Evolutionary conservation across 768 basidiomycete genomes (phyloP).

Genomic region (Agrocybe chaxingu): DNA sequence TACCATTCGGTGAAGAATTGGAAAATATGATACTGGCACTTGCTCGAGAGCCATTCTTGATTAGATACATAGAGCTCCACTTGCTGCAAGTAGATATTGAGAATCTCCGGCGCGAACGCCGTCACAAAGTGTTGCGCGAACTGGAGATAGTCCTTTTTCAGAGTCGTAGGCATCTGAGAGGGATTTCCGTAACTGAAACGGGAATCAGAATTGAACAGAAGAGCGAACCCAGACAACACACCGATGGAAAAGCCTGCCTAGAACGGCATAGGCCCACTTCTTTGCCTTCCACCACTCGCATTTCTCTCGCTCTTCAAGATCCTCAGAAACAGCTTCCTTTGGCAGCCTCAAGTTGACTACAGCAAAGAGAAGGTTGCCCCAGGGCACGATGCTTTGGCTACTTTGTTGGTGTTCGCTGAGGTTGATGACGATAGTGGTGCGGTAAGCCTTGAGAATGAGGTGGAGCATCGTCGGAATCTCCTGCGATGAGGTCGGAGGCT

Average conservation of each 20-base stretch:
- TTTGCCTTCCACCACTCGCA: conserved; percentile 91
- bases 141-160: conserved; percentile 63
- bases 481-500: conserved; percentile 57
- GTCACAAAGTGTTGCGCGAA: conserved; percentile 80
- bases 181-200: conserved; percentile 74
- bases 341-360: conserved; percentile 75
- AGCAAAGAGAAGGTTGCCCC: conserved; percentile 81
- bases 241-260: conserved; percentile 80
- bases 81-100: conserved; percentile 72
- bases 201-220: neutral
- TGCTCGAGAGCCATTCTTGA: conserved; percentile 77
- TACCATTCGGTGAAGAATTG: conserved; percentile 88
- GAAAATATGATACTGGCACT: conserved; percentile 81
- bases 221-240: conserved; percentile 17
- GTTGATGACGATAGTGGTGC: conserved; percentile 72
- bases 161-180: conserved; percentile 72
- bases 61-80: conserved; percentile 72
- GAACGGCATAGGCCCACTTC: conserved; percentile 87
- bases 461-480: conserved; percentile 85
- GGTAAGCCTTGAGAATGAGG: conserved; percentile 85
- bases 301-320: conserved; percentile 73
- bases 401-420: conserved; percentile 74
- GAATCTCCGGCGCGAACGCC: conserved; percentile 81
- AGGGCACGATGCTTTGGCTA: conserved; percentile 74
- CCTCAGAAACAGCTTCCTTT: conserved; percentile 58